Conservation (phyloP, 2,329 filamentous ascomycete species). For the Xylaria sp. region DNA sequence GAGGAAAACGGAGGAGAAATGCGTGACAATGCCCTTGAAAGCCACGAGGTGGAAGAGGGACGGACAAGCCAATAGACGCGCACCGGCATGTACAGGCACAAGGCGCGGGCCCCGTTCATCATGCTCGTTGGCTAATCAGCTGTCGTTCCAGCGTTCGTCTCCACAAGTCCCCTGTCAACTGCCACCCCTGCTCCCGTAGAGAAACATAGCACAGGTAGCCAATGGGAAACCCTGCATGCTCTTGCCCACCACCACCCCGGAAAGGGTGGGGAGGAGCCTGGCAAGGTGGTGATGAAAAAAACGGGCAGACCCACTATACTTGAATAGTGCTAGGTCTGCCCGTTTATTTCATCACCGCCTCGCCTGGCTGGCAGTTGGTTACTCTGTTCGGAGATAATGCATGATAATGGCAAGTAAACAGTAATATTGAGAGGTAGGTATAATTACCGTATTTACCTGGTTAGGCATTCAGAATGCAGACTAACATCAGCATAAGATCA, state of each 20-base stretch:
- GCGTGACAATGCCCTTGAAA: constrained; percentile 24
- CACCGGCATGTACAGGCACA: constrained; percentile 33
- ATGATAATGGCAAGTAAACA: too few species aligned
- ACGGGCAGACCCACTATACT: too few species aligned
- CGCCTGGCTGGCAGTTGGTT: too few species aligned
- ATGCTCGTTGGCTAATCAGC: constrained; percentile 12
- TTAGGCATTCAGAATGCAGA: too few species aligned
- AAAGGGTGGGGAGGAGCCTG: too few species aligned
- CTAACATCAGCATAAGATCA: constrained; percentile 4
- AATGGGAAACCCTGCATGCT: constrained; percentile 19
- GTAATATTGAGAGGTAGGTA: too few species aligned
- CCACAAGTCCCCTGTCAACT: constrained; percentile 19
- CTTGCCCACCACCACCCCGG: constrained; percentile 17
- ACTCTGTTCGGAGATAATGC: too few species aligned
- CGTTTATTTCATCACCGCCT: too few species aligned
- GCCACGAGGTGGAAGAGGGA: constrained; percentile 33
- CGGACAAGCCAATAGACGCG: constrained; percentile 22
- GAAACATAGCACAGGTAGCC: constrained; percentile 24
- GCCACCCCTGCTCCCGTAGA: constrained; percentile 30
- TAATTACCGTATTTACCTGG: too few species aligned
- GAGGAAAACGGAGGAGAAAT: not conserved
- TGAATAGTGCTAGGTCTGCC: too few species aligned
- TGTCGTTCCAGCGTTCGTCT: constrained; percentile 7
- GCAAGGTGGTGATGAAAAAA: too few species aligned
- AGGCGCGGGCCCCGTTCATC: constrained; percentile 25